These are phyloP conservation scores for Limonium bicolor DNA, from an alignment of 148 eudicot species.

Conservation along the genomic window DNA sequence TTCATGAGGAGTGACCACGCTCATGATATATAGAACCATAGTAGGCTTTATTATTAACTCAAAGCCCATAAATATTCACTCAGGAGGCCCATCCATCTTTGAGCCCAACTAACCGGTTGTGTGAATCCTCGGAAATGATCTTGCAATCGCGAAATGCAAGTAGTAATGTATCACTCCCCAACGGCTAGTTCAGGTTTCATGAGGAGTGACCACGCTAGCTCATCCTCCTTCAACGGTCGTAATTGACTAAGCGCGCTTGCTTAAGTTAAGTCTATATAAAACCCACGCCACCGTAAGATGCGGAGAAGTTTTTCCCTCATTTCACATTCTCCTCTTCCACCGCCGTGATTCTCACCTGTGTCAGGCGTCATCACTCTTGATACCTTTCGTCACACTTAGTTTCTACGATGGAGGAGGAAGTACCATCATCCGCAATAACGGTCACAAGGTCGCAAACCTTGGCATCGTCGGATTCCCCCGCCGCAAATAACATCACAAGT, in stretches of 20 bases:
- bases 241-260: background rate
- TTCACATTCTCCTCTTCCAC: background rate
- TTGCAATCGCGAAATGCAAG: too few relatives aligned
- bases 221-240: conserved; percentile 8
- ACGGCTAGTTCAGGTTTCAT: conserved; percentile 10
- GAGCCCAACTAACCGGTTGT: too few relatives aligned
- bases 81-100: too few relatives aligned
- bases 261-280: background rate
- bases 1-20: too few relatives aligned
- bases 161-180: too few relatives aligned
- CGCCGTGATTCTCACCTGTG: background rate
- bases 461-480: conserved; percentile 4
- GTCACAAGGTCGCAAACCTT: conserved; percentile 58
- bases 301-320: background rate
- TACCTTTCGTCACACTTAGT: too few relatives aligned
- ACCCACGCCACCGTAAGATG: background rate
- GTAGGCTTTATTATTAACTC: too few relatives aligned
- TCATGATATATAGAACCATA: too few relatives aligned
- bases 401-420: conserved; percentile 81
- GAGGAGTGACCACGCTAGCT: background rate
- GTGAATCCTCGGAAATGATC: too few relatives aligned
- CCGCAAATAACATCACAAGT: conserved; percentile 11
- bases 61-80: too few relatives aligned
- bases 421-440: conserved; percentile 65
- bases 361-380: background rate